Evolutionary conservation across 2,329 filamentous ascomycete species (phyloP).

Genomic region (Lachnum nothofagi): DNA sequence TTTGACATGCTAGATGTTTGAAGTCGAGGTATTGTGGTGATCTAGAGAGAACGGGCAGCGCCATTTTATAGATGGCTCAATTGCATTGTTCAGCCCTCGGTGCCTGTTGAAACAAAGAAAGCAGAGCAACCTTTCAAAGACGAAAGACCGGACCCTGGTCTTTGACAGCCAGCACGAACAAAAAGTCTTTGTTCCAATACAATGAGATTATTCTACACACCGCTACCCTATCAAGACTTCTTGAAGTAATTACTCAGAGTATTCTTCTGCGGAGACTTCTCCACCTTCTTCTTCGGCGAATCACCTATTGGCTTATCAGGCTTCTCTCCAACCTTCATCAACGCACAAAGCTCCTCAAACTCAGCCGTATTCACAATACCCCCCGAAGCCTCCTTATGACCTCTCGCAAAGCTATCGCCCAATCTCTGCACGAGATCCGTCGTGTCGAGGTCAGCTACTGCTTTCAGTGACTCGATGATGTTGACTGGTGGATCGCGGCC

Average conservation of each 20-base stretch:
- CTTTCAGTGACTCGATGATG: conserved; percentile 55
- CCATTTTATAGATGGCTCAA: too few species aligned
- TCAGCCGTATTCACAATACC: conserved; percentile 56
- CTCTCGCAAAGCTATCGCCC: conserved; percentile 59
- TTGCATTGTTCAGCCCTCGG: too few species aligned
- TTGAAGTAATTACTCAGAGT: conserved; percentile 52
- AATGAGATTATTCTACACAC: too few species aligned
- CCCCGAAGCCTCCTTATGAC: conserved; percentile 63
- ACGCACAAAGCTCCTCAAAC: conserved; percentile 59
- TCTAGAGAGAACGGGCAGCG: too few species aligned
- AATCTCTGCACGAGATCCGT: conserved; percentile 42
- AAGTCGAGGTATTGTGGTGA: too few species aligned
- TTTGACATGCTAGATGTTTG: too few species aligned
- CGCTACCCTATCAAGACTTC: conserved; percentile 31
- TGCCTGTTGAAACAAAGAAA: not conserved
- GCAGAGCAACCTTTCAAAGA: too few species aligned
- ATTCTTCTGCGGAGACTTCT: conserved; percentile 43
- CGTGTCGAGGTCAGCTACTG: conserved; percentile 42
- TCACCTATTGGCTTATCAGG: conserved; percentile 32
- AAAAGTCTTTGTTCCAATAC: too few species aligned
- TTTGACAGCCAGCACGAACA: too few species aligned
- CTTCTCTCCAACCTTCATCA: conserved; percentile 56
- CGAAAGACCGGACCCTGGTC: too few species aligned
- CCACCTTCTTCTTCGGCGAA: conserved; percentile 34
- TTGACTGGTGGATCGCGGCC: conserved; percentile 52